Percentiles rank a stretch among this genome's conserved stretches.
phyloP scores from a whole-genome alignment of 768 basidiomycete genomes.

The Suillus bovinus region DNA sequence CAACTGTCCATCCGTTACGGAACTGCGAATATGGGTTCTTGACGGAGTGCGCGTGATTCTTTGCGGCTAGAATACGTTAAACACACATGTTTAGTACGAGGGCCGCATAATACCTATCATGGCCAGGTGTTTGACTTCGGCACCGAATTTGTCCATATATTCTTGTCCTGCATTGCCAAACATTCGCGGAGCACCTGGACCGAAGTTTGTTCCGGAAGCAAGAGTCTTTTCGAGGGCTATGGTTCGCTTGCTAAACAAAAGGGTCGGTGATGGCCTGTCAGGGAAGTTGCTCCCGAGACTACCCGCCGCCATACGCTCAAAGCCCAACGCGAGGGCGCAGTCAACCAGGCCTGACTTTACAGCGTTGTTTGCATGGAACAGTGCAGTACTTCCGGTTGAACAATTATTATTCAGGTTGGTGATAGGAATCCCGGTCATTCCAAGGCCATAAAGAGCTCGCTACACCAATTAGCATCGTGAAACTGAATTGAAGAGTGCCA shows the following conservation, averaged over 20 bases:
- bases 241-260: constrained; percentile 44
- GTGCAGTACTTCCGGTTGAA: constrained; percentile 77
- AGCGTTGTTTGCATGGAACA: constrained; percentile 70
- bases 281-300: constrained; percentile 68
- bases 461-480: constrained; percentile 27
- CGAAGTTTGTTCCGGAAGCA: constrained; percentile 56
- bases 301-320: constrained; percentile 82
- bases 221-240: constrained; percentile 48
- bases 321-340: constrained; percentile 81
- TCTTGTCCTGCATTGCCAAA: constrained; percentile 76
- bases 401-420: constrained; percentile 90
- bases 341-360: constrained; percentile 71
- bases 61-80: constrained; percentile 46
- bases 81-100: constrained; percentile 13
- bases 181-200: constrained; percentile 70
- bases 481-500: constrained; percentile 12
- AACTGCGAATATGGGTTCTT: constrained; percentile 90
- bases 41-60: constrained; percentile 81
- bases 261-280: constrained; percentile 48
- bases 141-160: constrained; percentile 76
- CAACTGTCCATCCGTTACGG: constrained; percentile 71
- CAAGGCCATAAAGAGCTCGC: constrained; percentile 80
- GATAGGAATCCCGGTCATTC: constrained; percentile 81
- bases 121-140: constrained; percentile 63
- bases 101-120: constrained; percentile 57